Conservation (phyloP, 1,284 basidiomycete genomes). For the Moniliophthora roreri region DNA sequence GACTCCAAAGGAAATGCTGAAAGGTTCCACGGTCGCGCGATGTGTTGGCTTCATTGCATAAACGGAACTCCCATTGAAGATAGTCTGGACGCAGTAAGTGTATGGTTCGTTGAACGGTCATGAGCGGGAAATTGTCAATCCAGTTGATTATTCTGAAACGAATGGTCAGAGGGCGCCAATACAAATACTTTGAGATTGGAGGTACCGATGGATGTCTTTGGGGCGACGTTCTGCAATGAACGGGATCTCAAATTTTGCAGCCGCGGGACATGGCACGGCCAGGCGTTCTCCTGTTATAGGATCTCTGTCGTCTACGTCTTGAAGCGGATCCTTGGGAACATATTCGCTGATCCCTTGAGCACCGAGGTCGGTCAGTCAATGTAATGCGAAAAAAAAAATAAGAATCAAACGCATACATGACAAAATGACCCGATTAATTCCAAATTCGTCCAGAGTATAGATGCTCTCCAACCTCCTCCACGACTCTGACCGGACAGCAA, state of each 20-base stretch:
- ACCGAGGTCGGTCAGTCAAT: background rate
- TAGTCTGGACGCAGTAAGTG: slow-evolving; percentile 47
- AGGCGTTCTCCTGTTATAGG: slow-evolving; percentile 38
- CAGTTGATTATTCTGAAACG: slow-evolving; percentile 32
- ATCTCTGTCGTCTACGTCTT: slow-evolving; percentile 34
- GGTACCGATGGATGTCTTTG: slow-evolving; percentile 40
- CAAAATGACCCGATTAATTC: slow-evolving; percentile 30
- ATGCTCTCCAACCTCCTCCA: slow-evolving; percentile 51
- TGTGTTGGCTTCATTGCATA: slow-evolving; percentile 31
- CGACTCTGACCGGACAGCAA: slow-evolving; percentile 44
- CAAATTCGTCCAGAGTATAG: slow-evolving; percentile 29
- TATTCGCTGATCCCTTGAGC: slow-evolving; percentile 36
- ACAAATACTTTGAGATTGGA: too few species aligned
- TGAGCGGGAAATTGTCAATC: slow-evolving; percentile 52
- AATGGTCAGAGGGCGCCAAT: too few species aligned
- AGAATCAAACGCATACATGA: slow-evolving; percentile 36
- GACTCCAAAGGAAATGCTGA: slow-evolving; percentile 51
- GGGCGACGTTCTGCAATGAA: slow-evolving; percentile 26
- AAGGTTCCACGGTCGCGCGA: slow-evolving; percentile 41
- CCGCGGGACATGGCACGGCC: slow-evolving; percentile 40
- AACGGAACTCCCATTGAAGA: slow-evolving; percentile 40
- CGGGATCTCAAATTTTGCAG: slow-evolving; percentile 34
- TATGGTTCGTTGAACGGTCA: slow-evolving; percentile 52
- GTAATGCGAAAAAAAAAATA: background rate
- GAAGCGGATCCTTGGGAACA: slow-evolving; percentile 35